Evolutionary conservation across 176 grass and related monocot genomes (phyloP).

Genomic region (Tillandsia leiboldiana): DNA sequence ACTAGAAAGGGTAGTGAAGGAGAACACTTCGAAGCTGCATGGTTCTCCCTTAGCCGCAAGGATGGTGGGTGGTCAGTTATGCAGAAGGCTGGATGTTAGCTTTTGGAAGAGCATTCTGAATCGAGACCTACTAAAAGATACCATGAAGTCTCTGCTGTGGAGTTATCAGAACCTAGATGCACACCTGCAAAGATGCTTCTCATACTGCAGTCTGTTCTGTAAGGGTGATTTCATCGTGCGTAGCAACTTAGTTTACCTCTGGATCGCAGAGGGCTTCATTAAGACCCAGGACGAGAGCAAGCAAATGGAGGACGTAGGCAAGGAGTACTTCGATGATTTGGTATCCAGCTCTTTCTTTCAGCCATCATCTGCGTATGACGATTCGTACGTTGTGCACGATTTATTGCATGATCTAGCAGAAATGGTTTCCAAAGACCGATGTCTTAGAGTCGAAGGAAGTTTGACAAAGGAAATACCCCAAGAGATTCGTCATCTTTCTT

Average conservation of each 20-base stretch:
- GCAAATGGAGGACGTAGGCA: conserved; percentile 19
- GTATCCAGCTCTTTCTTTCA: conserved; percentile 28
- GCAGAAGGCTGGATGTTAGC: fast-evolving
- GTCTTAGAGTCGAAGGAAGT: conserved; percentile 4
- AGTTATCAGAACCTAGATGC: conserved; percentile 22
- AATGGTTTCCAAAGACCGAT: conserved; percentile 5
- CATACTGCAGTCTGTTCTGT: neutral
- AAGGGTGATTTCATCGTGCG: neutral
- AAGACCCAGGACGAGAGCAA: neutral
- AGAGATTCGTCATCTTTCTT: conserved; percentile 4
- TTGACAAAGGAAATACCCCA: conserved; percentile 7
- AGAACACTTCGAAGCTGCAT: neutral
- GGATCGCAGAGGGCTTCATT: conserved; percentile 36
- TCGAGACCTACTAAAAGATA: neutral
- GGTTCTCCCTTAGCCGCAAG: conserved; percentile 17
- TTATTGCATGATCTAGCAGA: conserved; percentile 23
- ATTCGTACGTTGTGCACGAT: conserved; percentile 19
- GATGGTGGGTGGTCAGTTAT: conserved; percentile 7
- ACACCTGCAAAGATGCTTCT: conserved; percentile 7
- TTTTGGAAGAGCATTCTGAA: neutral
- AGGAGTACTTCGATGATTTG: conserved; percentile 9
- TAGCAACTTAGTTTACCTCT: conserved; percentile 22
- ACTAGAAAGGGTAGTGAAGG: neutral
- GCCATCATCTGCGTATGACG: neutral
- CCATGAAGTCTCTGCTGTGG: neutral